These are phyloP conservation scores for Rhodotorula sp. DNA, from an alignment of 1,284 basidiomycete genomes.

Conservation along the genomic window DNA sequence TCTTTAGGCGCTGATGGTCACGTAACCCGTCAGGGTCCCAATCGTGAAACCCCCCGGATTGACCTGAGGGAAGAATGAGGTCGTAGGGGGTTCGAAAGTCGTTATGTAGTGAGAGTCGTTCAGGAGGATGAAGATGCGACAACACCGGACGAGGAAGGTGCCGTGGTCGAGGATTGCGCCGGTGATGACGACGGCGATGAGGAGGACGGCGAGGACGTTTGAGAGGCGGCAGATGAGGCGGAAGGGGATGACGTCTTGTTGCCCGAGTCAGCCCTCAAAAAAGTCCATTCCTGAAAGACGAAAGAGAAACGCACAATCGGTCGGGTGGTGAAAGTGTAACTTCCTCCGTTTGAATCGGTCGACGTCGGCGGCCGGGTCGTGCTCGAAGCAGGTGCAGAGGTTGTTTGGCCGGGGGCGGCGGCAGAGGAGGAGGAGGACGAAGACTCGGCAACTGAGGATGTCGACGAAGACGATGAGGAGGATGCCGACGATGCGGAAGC, in stretches of 20 bases:
- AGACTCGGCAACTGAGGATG: neutral
- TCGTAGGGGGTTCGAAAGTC: no score
- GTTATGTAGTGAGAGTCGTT: neutral
- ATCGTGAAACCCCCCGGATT: conserved; percentile 38
- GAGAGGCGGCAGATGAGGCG: neutral
- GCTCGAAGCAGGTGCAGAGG: neutral
- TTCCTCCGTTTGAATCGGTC: conserved; percentile 24
- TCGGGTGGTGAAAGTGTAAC: conserved; percentile 25
- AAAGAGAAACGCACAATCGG: conserved; percentile 26
- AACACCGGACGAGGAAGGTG: neutral
- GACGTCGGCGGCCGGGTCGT: conserved; percentile 2
- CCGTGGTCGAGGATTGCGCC: neutral
- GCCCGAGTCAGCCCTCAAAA: conserved; percentile 1
- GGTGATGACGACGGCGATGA: neutral
- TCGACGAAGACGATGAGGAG: neutral
- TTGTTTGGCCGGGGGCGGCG: neutral
- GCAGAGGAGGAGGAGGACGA: neutral
- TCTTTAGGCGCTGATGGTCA: conserved; percentile 10
- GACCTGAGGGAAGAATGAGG: conserved; percentile 9
- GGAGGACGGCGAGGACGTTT: neutral
- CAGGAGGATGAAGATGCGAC: neutral
- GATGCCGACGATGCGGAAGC: conserved; percentile 1
- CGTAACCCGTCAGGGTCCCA: conserved; percentile 37
- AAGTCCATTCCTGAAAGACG: neutral
- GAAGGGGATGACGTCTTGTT: conserved; percentile 4